Evolutionary conservation across 2,329 filamentous ascomycete species (phyloP), one percentile per base, ranked within the genome.

Genomic region (Trichoderma sp.): DNA sequence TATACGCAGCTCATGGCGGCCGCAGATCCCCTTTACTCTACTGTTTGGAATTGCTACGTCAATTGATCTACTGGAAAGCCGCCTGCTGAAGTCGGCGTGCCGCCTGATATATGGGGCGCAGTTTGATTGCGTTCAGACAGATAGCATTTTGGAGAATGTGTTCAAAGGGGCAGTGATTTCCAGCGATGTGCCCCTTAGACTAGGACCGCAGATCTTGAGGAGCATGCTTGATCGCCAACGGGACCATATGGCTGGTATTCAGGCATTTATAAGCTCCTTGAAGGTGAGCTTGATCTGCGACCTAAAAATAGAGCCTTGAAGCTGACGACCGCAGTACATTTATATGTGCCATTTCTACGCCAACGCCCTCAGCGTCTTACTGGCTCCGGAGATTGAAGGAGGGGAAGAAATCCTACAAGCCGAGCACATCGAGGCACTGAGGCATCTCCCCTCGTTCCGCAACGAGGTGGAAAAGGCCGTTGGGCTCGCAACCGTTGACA

Each of bases 271-370:
- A 59, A 87, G 87, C 75, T 89, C 90, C 13, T 74, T 94, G 2
- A 91, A 91, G 83, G 89, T 89, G 77, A 73, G 77, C 65, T 3
- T 30, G 6, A 21, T 59, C 21, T 32, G 30, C 16, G n/a, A 52
- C 46, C 32, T 68, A 59, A 69, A 43, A 51, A 21, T 26, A 6
- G 49, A 46, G n/a, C 28, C 24, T 32, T 24, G 59, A 46, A 24
- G 18, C 49, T 56, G 51, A 69, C 60, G 13, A 11, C 24, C 21
- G n/a, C 55, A 93, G 86, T 96, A 95, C 79, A 88, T 90, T 1
- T 93, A 94, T 76, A 94, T 96, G 92, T 92, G 90, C 68, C 91
- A 94, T 76, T 95, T 92, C 75, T 95, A 93, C 73, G 91, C 90
- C 49, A 95, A 94, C 73, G 87, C 90, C 0, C 81, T 94, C 4